These are phyloP conservation scores for Yarrowia deformans DNA, from an alignment of 805 yeast genomes.

Conservation along the genomic window DNA sequence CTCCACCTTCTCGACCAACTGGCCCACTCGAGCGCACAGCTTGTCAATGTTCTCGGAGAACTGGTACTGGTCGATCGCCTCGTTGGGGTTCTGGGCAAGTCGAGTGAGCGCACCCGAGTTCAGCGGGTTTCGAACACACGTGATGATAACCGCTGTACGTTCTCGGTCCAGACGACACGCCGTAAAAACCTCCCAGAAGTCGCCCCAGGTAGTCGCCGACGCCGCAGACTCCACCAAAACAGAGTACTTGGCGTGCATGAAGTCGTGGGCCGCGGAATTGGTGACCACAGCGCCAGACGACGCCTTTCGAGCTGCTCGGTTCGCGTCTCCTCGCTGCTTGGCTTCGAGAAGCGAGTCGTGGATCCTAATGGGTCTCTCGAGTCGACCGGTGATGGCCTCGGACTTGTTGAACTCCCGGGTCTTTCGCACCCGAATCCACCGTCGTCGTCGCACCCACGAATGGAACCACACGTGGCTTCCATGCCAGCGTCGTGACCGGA, in stretches of 20 bases:
- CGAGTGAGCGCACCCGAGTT: neutral
- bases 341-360: constrained; percentile 16
- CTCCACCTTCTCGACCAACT: constrained; percentile 28
- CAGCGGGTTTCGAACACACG: constrained; percentile 14
- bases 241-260: constrained; percentile 24
- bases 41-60: constrained; percentile 31
- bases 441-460: constrained; percentile 68
- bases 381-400: constrained; percentile 30
- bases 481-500: constrained; percentile 64
- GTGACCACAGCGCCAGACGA: neutral
- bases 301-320: constrained; percentile 3
- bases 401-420: constrained; percentile 6
- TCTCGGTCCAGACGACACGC: constrained; percentile 38
- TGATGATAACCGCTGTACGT: constrained; percentile 1
- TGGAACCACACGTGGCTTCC: constrained; percentile 63
- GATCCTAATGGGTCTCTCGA: constrained; percentile 18
- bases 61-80: constrained; percentile 34
- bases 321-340: constrained; percentile 17
- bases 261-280: constrained; percentile 5
- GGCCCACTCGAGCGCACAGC: constrained; percentile 13
- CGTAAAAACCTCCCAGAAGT: constrained; percentile 33
- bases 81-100: constrained; percentile 18
- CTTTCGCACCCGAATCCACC: constrained; percentile 61
- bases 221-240: constrained; percentile 20
- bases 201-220: constrained; percentile 3